Evolutionary conservation across 805 yeast genomes (phyloP), one percentile per base, ranked within the genome.

Genomic region (Yamadazyma takamatsuzukensis): DNA sequence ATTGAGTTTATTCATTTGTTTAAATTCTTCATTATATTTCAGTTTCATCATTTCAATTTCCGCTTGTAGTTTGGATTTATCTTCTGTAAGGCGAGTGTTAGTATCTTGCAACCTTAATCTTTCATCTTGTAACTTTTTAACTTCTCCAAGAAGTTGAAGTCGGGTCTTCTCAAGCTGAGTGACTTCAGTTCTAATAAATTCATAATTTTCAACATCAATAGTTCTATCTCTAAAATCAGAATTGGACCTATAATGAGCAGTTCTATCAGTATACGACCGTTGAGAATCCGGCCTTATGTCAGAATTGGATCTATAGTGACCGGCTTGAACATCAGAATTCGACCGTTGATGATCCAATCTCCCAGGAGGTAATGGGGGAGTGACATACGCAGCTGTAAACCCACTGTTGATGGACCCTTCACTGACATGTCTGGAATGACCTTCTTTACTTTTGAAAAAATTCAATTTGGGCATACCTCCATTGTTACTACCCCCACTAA

Each of bases 341-440:
- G 74, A 61, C 38, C 77, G 56, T 5, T 45, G 33, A 43, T 72
- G 77, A n/a, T 55, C 41, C 6, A 48, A 34, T n/a, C n/a, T n/a
- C n/a, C n/a, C n/a, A 12, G 39, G 36, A 3, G 75, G 72, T 21
- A 72, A 44, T 12, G 74, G 72, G 1, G 78, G 74, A 0, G 78
- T 66, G 2, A 61, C 56, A 36, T 53, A 66, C 2, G 63, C 61
- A 9, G 17, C 15, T 4, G 23, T 5, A 11, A 18, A 15, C 6
- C 25, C 17, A 13, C 35, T 48, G 26, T 41, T 45, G 14, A 61
- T 41, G 7, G 68, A 57, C 4, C 70, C 61, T 15, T 66, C 72
- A 34, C 67, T 62, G 17, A 56, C 61, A 33, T 61, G 56, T 6
- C 72, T 53, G 2, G 67, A 40, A 40, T 66, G 72, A 3, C 63